Evolutionary conservation across 371 early-diverging fungal species (phyloP).

Genomic region (Sporodiniella umbellata): DNA sequence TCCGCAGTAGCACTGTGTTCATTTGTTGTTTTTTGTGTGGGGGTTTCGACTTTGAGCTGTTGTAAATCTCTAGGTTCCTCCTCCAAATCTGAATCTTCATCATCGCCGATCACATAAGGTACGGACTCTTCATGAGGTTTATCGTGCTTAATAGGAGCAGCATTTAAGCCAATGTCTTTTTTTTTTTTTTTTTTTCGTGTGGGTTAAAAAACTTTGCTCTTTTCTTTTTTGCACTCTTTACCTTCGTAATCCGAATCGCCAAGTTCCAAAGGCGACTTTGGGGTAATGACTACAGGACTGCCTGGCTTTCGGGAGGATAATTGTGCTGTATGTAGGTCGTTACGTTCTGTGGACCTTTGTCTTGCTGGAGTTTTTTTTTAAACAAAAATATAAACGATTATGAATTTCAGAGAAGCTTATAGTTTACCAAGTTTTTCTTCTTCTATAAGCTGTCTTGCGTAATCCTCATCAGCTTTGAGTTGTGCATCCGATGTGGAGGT

Average conservation of each 20-base stretch:
- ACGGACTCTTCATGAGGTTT: not conserved
- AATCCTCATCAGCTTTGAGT: slow-evolving; percentile 42
- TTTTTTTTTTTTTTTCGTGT: not conserved
- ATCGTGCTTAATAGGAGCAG: slow-evolving; percentile 2
- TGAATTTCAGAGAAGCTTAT: not conserved
- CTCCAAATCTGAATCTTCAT: slow-evolving; percentile 13
- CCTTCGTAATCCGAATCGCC: slow-evolving; percentile 26
- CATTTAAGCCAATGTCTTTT: slow-evolving; percentile 16
- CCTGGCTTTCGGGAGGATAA: slow-evolving; percentile 9
- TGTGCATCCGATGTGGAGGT: slow-evolving; percentile 32
- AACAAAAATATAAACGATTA: not conserved
- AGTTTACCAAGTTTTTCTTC: slow-evolving; percentile 19
- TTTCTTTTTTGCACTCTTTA: slow-evolving; percentile 2
- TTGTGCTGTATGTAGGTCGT: slow-evolving; percentile 4
- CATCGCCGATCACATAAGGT: slow-evolving; percentile 24
- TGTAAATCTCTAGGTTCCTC: slow-evolving; percentile 1
- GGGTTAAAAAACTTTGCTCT: too few relatives aligned
- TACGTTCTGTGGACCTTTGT: slow-evolving; percentile 2
- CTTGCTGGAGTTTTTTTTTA: slow-evolving; percentile 6
- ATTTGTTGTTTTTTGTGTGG: too few relatives aligned
- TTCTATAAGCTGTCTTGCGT: slow-evolving; percentile 37
- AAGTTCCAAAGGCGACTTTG: slow-evolving; percentile 20
- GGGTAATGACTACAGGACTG: slow-evolving; percentile 16
- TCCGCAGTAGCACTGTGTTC: too few relatives aligned
- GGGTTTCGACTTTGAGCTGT: too few relatives aligned